Conservation (phyloP, 2,329 filamentous ascomycete genomes). For the Aspergillus costaricaensis region DNA sequence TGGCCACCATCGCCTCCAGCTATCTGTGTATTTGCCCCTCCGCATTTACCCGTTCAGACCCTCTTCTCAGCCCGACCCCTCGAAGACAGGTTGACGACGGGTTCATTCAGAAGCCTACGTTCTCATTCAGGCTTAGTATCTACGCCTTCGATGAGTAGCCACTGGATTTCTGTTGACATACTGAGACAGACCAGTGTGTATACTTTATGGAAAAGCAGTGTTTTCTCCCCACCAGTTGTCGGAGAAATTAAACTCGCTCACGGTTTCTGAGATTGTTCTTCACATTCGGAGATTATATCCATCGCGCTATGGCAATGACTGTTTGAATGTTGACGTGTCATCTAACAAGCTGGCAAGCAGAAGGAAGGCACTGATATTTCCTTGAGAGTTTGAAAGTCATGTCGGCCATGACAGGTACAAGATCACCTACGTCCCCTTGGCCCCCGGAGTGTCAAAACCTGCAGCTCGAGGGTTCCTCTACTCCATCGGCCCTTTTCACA, state of each 20-base stretch:
- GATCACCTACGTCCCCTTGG: slow-evolving; percentile 39
- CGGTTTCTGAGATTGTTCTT: background rate
- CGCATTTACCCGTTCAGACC: background rate
- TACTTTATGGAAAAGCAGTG: background rate
- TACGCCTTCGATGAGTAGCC: background rate
- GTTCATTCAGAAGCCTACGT: background rate
- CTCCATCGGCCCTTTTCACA: slow-evolving; percentile 21
- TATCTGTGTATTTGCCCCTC: background rate
- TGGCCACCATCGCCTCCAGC: background rate
- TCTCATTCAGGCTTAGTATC: background rate
- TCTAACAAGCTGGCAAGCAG: slow-evolving; percentile 11
- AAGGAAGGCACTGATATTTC: slow-evolving; percentile 3
- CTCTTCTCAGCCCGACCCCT: background rate
- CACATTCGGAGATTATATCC: background rate
- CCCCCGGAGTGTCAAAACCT: slow-evolving; percentile 27
- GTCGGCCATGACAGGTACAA: slow-evolving; percentile 37
- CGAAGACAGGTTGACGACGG: background rate
- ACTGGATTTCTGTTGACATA: background rate
- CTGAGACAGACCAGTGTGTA: background rate
- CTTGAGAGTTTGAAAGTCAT: slow-evolving; percentile 18
- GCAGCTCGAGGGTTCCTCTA: slow-evolving; percentile 23
- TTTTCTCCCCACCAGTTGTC: background rate
- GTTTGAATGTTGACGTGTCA: slow-evolving; percentile 12
- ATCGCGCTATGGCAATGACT: slow-evolving; percentile 22
- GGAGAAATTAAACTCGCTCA: background rate